A percentile compares a stretch with the other conserved stretches of the same genome.
Conservation (phyloP, 2,329 filamentous ascomycete genomes). For the Sarocladiaceae sp. region DNA sequence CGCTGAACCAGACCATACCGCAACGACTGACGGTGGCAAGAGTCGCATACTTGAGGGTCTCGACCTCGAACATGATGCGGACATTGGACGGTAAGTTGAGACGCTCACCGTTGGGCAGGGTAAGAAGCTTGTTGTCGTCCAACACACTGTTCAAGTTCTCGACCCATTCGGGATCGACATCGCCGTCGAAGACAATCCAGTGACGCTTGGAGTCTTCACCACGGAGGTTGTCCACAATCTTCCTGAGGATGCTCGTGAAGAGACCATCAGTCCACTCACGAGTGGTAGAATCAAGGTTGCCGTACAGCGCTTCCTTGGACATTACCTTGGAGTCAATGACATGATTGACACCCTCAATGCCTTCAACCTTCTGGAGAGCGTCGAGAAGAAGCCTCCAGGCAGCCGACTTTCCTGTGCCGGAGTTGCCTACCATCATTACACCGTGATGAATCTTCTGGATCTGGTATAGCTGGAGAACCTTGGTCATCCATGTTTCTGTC, state of each 20-base stretch:
- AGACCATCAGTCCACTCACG: conserved; percentile 98
- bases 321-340: conserved; percentile 99
- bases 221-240: conserved; percentile 97
- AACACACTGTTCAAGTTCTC: conserved; percentile 99
- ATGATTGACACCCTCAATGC: conserved; percentile 88
- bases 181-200: conserved; percentile 99
- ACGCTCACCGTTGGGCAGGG: conserved; percentile 94
- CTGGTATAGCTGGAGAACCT: conserved; percentile 93
- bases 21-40: conserved; percentile 98
- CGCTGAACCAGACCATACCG: conserved; percentile 99
- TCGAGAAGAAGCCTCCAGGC: conserved; percentile 91
- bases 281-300: conserved; percentile 91
- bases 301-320: conserved; percentile 97
- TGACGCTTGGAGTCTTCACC: conserved; percentile 95
- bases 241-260: conserved; percentile 94
- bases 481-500: conserved; percentile 94
- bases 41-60: conserved; percentile 94
- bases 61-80: conserved; percentile 99
- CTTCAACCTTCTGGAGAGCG: conserved; percentile 84
- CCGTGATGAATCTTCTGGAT: conserved; percentile 97
- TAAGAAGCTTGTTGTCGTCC: conserved; percentile 97
- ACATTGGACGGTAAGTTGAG: conserved; percentile 91
- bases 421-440: conserved; percentile 99
- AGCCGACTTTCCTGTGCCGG: conserved; percentile 93
- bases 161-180: conserved; percentile 99